phyloP scores from a whole-genome alignment of 2,329 filamentous ascomycete species.

The Botrytis byssoidea region DNA sequence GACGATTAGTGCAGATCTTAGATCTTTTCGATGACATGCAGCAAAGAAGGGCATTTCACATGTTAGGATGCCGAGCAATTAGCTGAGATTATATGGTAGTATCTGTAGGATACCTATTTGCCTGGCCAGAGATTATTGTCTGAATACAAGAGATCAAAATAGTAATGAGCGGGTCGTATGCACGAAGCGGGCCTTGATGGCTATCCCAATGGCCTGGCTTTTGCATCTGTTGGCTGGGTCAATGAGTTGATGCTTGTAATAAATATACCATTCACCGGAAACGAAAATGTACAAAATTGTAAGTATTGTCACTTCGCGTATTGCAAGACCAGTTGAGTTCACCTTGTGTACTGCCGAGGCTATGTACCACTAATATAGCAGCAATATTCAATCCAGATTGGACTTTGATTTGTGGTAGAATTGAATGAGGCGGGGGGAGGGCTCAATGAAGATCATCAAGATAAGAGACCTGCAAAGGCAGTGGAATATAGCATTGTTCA shows the following conservation, averaged over 20 bases:
- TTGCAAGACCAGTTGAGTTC: not conserved
- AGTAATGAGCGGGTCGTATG: not conserved
- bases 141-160: not conserved
- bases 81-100: not conserved
- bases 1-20: not conserved
- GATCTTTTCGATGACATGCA: constrained; percentile 3
- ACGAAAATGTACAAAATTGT: constrained; percentile 1
- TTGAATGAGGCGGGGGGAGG: no score
- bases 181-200: not conserved
- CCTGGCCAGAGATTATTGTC: not conserved
- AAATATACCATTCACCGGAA: not conserved
- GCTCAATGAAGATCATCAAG: not conserved
- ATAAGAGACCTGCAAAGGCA: not conserved
- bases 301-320: constrained; percentile 5
- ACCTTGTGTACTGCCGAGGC: not conserved
- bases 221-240: not conserved
- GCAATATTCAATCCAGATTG: not conserved
- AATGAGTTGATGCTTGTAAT: not conserved
- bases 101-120: not conserved
- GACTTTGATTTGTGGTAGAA: not conserved
- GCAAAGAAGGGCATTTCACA: not conserved
- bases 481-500: not conserved
- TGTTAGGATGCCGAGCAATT: not conserved
- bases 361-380: not conserved
- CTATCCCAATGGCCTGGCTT: constrained; percentile 7